phyloP scores from a whole-genome alignment of 352 stramenopile genomes.

The Globisporangium middletonii region DNA sequence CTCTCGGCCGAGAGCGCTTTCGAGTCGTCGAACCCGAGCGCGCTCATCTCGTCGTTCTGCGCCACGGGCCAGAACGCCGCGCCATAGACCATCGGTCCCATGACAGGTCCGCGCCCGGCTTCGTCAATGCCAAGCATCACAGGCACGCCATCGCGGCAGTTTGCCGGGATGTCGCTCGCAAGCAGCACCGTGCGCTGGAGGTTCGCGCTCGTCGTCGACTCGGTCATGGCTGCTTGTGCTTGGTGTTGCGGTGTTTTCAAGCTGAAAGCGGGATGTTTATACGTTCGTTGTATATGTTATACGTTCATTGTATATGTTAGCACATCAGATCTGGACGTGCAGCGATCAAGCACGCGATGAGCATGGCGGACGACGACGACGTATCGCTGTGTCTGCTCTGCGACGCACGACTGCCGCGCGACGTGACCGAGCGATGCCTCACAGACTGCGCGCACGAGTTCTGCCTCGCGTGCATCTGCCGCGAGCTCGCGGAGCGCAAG shows the following conservation, averaged over 20 bases:
- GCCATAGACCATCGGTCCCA: conserved; percentile 95
- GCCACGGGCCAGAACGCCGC: conserved; percentile 87
- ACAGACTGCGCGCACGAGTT: conserved; percentile 83
- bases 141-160: conserved; percentile 52
- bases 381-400: conserved; percentile 51
- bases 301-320: no score
- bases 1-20: conserved; percentile 89
- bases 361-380: conserved; percentile 2
- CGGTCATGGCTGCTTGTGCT: not conserved
- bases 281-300: no score
- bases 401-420: conserved; percentile 27
- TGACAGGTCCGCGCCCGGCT: conserved; percentile 89
- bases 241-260: not conserved
- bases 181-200: conserved; percentile 54
- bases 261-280: not conserved
- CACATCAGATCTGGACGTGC: not conserved
- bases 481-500: conserved; percentile 37
- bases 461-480: conserved; percentile 64
- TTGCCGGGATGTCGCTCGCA: conserved; percentile 48
- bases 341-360: not conserved
- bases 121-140: conserved; percentile 95
- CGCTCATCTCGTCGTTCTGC: conserved; percentile 69
- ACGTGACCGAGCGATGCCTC: conserved; percentile 39
- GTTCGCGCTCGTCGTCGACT: conserved; percentile 14
- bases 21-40: conserved; percentile 92